phyloP scores from a whole-genome alignment of 2,329 filamentous ascomycete genomes.

The Paracorniculantispora psalliotae region DNA sequence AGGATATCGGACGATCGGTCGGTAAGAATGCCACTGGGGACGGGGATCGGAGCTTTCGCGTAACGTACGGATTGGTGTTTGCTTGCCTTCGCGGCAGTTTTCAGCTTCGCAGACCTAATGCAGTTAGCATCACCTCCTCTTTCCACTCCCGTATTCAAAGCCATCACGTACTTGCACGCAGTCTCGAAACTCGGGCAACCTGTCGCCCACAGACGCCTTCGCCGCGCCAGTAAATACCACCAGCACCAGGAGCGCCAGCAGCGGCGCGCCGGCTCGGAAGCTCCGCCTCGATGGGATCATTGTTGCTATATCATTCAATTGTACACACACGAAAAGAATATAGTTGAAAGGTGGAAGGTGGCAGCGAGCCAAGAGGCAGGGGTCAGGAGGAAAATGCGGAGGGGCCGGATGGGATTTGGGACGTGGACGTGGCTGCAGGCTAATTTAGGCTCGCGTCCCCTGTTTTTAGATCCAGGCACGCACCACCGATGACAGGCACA shows the following conservation, averaged over 20 bases:
- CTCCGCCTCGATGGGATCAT: constrained; percentile 31
- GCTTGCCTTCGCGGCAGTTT: constrained; percentile 66
- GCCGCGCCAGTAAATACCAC: constrained; percentile 40
- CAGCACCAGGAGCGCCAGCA: constrained; percentile 29
- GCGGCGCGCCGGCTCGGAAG: constrained; percentile 27
- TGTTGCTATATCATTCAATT: not conserved
- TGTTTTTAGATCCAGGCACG: not conserved
- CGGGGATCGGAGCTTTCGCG: constrained; percentile 12
- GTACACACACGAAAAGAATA: not conserved
- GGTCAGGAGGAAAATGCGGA: not conserved
- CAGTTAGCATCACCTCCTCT: not conserved
- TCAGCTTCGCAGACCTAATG: constrained; percentile 69
- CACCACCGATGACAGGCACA: not conserved
- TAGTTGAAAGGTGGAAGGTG: not conserved
- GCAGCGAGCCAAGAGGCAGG: not conserved
- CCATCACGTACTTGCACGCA: constrained; percentile 65
- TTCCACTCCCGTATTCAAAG: not conserved
- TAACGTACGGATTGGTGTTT: constrained; percentile 64
- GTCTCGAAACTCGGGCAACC: constrained; percentile 77
- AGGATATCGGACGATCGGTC: not conserved
- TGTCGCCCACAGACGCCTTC: constrained; percentile 75
- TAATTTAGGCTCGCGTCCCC: not conserved
- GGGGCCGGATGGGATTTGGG: not conserved
- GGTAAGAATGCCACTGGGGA: not conserved
- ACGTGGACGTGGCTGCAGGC: not conserved